A percentile compares a stretch with the other conserved stretches of the same genome.
phyloP scores from a whole-genome alignment of 164 flowering plant species.

The Tetrastigma voinierianum region DNA sequence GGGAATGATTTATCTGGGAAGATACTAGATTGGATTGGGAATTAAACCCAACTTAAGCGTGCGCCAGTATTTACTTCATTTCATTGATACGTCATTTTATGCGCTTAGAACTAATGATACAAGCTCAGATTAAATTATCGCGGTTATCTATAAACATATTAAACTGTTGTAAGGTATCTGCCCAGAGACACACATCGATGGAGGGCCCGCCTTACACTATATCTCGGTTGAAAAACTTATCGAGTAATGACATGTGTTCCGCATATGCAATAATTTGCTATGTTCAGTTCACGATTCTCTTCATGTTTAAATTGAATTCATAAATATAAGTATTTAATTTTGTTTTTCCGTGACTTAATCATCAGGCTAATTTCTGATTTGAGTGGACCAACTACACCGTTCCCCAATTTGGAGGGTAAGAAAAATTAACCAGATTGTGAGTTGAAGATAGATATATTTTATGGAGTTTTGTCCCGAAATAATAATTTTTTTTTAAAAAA shows the following conservation, averaged over 20 bases:
- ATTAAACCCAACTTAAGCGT: constrained; percentile 50
- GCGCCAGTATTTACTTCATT: constrained; percentile 43
- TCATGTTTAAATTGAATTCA: background rate
- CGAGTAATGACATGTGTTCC: constrained; percentile 39
- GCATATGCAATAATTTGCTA: background rate
- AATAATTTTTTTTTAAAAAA: no score
- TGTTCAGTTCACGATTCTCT: background rate
- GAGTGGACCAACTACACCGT: constrained; percentile 36
- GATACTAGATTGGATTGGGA: constrained; percentile 83
- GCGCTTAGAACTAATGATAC: background rate
- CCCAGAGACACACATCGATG: constrained; percentile 83
- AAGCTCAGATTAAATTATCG: background rate
- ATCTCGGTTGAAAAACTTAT: constrained; percentile 45
- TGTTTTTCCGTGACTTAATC: constrained; percentile 8
- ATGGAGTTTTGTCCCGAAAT: no score
- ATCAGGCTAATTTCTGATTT: constrained; percentile 83
- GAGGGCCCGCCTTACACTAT: constrained; percentile 76
- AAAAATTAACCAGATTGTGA: constrained; percentile 45
- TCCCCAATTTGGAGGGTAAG: constrained; percentile 59
- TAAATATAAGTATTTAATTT: background rate
- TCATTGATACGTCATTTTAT: background rate
- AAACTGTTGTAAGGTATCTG: constrained; percentile 52
- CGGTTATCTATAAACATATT: background rate
- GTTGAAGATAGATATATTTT: constrained; percentile 24
- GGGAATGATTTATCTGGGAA: constrained; percentile 68